Evolutionary conservation across 805 yeast genomes (phyloP), one percentile per base, ranked within the genome.

Genomic region (Candida ortonii): DNA sequence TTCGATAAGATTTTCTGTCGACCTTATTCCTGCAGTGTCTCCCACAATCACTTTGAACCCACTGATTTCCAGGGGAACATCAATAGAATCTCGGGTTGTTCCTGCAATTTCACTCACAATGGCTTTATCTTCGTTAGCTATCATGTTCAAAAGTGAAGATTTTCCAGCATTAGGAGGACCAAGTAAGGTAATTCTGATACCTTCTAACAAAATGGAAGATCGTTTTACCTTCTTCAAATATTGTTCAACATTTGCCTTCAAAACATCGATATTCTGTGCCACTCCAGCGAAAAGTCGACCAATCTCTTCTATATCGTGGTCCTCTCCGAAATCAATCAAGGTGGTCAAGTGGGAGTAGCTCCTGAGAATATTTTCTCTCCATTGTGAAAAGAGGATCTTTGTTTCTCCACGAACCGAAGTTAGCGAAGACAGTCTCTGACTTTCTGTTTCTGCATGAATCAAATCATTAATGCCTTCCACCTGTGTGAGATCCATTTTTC

Each of bases 111-210:
- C 78, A 53, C 96, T 86, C 1, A 93, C 97, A 23, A 93, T 87
- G 0, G 96, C 94, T 12, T 87, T 83, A 15, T 88, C 94, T 15
- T 83, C 75, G 39, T 79, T 71, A 0, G 89, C 86, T 6, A 93
- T 57, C n/a, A 62, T 52, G 51, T 93, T 93, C 33, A 93, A 59
- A 8, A 93, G 61, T 1, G 96, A 85, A 3, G 96, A 88, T 55
- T 93, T 93, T 0, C 98, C 98, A 1, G 96, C 96, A 58, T 93
- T 93, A 1, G 98, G 96, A 6, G 95, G 93, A 0, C 98, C 98
- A 10, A 89, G 45, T 7, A 93, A 62, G 0, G 81, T 77, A 16
- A 89, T 50, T 38, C 75, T 76, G 18, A 90, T 77, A 1, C 98
- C 98, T 16, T 71, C 67, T 25, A 80, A 58, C 11, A 90, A 57